Base-by-base conservation (phyloP, 1,284 basidiomycete genomes). In the Xerocomus cyaneibrunnescens region DNA sequence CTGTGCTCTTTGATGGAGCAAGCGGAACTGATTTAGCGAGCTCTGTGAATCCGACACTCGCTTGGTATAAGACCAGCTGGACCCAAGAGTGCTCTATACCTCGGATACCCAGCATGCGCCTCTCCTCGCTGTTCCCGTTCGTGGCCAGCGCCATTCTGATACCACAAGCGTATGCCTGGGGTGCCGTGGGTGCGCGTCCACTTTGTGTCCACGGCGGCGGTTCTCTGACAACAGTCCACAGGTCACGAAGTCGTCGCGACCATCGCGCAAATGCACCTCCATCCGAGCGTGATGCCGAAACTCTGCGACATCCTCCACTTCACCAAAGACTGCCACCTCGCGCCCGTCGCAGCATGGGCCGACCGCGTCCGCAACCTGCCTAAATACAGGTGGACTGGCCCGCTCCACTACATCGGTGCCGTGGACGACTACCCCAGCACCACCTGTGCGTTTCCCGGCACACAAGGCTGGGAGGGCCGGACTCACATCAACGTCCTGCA, bases 241-340 rank as follows among this genome's bases (percentile, higher is more conserved):
- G 93, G 94, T 14, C 94, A 97, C 61, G 89, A 95, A 73, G 89
- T 96, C 41, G 83, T 94, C 1, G 94, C 93, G 2, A 94, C 93
- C 6, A 92, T 98, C 51, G 94, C 94, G 0, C 91, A 97, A 68
- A 90, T 94, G 50, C 85, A 96, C 68, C 78, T 97, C 5, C 83
- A 92, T 64, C 90, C 91, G 0, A 74, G 75, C 3, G 87, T 89
- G 2, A 77, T 87, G 48, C 77, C 83, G 8, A 76, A 77, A 39
- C 75, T 97, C 46, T 94, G 91, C 62, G 69, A 74, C 35, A 78
- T 89, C 55, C 84, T 95, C 57, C 84, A 52, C 69, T 50, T 70
- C 68, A 16, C 53, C 57, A 41, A 22, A 3, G 61, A 53, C 42
- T 93, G 92, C 66, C 84, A 90, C 67, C 77, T 95, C 21, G 85